phyloP scores from a whole-genome alignment of 768 basidiomycete genomes.

The Leccinellum albellum region DNA sequence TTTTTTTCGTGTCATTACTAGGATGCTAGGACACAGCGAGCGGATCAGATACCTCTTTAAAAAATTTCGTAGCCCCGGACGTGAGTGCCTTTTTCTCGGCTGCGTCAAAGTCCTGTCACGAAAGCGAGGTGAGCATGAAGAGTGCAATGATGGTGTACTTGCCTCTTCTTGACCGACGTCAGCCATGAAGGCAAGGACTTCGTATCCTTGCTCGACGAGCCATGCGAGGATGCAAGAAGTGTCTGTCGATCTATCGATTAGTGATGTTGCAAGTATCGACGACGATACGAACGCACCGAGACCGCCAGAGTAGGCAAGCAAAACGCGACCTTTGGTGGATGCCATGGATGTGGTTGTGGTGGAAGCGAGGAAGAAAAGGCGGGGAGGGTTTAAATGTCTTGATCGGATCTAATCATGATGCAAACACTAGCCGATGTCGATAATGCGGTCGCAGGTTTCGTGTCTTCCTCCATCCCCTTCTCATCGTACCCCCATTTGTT shows the following conservation, averaged over 20 bases:
- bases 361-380: neutral
- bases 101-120: constrained; percentile 80
- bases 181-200: constrained; percentile 96
- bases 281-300: constrained; percentile 59
- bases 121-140: neutral
- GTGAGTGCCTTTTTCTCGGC: constrained; percentile 84
- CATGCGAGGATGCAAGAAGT: constrained; percentile 99
- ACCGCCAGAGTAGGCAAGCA: constrained; percentile 97
- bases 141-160: constrained; percentile 2
- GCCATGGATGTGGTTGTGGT: constrained; percentile 8
- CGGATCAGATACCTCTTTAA: constrained; percentile 61
- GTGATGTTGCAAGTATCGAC: neutral
- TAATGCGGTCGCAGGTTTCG: neutral
- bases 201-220: constrained; percentile 97
- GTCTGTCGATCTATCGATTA: constrained; percentile 42
- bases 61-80: constrained; percentile 95
- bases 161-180: constrained; percentile 93
- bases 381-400: neutral
- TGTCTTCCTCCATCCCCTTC: too few species aligned
- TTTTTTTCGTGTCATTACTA: constrained; percentile 27
- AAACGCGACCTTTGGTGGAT: constrained; percentile 69
- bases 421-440: neutral
- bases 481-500: too few species aligned
- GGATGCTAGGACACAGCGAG: neutral
- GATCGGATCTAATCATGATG: neutral